Conservation (phyloP, 106 monocot genomes). For the Posidonia australis region DNA sequence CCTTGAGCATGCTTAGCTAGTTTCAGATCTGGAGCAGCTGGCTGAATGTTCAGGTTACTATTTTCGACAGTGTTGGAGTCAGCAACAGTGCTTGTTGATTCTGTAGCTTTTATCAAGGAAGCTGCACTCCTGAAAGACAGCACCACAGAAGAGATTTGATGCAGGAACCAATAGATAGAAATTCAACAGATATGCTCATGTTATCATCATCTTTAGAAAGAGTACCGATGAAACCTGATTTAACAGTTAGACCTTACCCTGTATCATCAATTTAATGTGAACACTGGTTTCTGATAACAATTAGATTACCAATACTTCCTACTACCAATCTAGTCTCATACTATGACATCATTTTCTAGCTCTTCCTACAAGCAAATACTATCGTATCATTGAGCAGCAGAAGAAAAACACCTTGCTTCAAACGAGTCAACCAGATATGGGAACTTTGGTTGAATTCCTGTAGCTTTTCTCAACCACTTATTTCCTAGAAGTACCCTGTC, state of each 20-base stretch:
- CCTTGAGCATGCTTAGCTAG: constrained; percentile 11
- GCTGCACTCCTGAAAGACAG: constrained; percentile 57
- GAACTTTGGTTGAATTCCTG: constrained; percentile 88
- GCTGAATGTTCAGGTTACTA: constrained; percentile 3
- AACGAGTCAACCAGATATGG: constrained; percentile 96
- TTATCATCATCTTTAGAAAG: background rate
- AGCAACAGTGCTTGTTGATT: constrained; percentile 12
- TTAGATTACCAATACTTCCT: too few relatives aligned
- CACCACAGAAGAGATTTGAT: background rate
- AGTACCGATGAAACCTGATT: background rate
- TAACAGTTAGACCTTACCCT: background rate
- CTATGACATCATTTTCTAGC: background rate
- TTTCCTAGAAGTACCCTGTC: constrained; percentile 82
- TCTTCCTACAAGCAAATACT: background rate
- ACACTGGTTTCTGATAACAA: too few relatives aligned
- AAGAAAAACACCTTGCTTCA: constrained; percentile 64
- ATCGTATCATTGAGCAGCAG: background rate
- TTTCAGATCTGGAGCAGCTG: constrained; percentile 7
- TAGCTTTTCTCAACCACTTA: constrained; percentile 92
- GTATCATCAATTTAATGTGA: too few relatives aligned
- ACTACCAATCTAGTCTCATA: background rate
- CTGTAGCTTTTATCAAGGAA: constrained; percentile 29
- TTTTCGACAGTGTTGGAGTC: constrained; percentile 9
- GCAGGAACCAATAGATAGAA: background rate
- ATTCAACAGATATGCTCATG: background rate